Evolutionary conservation across 148 eudicot genomes (phyloP), one percentile per base, ranked within the genome.

Genomic region (Silene latifolia): DNA sequence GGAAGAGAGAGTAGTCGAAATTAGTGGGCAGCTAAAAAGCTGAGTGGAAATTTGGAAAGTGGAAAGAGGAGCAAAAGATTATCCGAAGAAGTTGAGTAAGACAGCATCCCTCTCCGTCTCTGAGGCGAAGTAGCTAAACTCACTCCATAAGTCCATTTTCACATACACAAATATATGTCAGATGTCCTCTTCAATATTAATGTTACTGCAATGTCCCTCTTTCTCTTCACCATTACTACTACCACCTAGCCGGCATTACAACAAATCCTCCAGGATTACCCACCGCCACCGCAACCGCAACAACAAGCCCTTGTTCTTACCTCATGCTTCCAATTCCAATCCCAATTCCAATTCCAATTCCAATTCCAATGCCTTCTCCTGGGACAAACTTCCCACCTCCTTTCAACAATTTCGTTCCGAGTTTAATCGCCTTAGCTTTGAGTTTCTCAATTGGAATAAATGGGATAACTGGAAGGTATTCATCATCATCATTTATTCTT

Each of bases 391-490:
- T 4, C 44, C 81, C 8, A 76, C 54, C 70, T 88, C 91, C 0
- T 65, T 89, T 1, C 75, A 77, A 4, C 84, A 84, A 2, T 84
- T 93, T 14, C 77, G 61, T 48, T 65, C 19, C 62, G 77, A 73
- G 80, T 68, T 92, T 72, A 67, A 86, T 39, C 80, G 84, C 71
- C 54, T 91, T 15, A 78, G 86, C 83, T 72, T 79, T 35, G 91
- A 54, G 78, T 89, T 93, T 70, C 24, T 86, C 48, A 70, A 77
- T 53, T 93, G 96, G 98, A 88, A 93, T 77, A 85, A 77, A 48
- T 85, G 76, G 90, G 89, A 88, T 42, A 62, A 67, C 18, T 93
- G 98, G 98, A 90, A 93, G 88, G 98, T 92, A 79, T 19, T 6
- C 62, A 11, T 67, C 7, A 32, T n/a, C n/a, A n/a, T 8, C 56